These are phyloP conservation scores for Potentilla sterilis DNA, from an alignment of 306 rosid genomes.

Conservation along the genomic window DNA sequence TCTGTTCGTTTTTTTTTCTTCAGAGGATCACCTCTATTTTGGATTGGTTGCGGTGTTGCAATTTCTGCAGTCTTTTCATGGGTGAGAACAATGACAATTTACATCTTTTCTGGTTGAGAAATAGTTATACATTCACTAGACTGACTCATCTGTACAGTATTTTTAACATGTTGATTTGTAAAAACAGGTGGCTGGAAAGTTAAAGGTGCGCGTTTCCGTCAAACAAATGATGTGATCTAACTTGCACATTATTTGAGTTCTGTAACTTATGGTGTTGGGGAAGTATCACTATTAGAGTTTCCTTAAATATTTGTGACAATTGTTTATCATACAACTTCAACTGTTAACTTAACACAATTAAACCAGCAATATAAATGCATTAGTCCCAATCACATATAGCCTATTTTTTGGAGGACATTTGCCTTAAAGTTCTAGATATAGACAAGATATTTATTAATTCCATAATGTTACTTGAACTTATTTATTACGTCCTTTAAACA, in stretches of 20 bases:
- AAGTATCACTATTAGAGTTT: background rate
- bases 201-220: conserved; percentile 72
- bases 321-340: background rate
- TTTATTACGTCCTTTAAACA: too few species aligned
- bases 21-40: conserved; percentile 94
- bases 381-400: too few species aligned
- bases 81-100: conserved; percentile 53
- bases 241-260: background rate
- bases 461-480: too few species aligned
- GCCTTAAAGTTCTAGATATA: too few species aligned
- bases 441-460: too few species aligned
- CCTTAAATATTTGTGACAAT: background rate
- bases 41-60: conserved; percentile 97
- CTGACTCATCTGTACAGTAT: conserved; percentile 19
- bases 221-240: too few species aligned
- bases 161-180: conserved; percentile 39
- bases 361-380: too few species aligned
- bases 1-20: conserved; percentile 2
- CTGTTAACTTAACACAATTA: too few species aligned
- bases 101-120: conserved; percentile 8
- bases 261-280: background rate
- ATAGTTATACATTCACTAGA: background rate
- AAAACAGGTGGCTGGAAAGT: conserved; percentile 66
- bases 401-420: too few species aligned
- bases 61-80: conserved; percentile 81